Evolutionary conservation across 345 rosid genomes (phyloP), one percentile per base, ranked within the genome.

Genomic region (Camelina neglecta): DNA sequence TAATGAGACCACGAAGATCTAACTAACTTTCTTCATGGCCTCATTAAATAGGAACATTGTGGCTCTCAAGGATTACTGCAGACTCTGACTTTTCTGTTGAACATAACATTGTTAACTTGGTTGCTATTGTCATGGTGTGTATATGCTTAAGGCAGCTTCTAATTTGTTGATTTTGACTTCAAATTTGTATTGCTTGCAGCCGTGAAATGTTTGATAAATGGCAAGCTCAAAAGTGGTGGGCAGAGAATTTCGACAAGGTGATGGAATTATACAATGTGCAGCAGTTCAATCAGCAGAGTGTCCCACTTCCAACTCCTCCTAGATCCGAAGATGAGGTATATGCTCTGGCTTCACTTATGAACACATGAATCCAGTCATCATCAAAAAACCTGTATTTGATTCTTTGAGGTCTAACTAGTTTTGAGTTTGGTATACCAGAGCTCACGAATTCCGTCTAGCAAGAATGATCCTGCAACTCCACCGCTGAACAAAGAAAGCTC

Each of bases 211-310:
- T 95, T 70, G 85, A 92, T 83, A 95, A 95, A 81, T 86, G 87
- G 87, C 96, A 95, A 90, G 97, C 99, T 78, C 97, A 95, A 81
- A 89, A 86, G 60, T 95, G 99, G 99, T 95, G 99, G 99, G 84
- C 84, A 3, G 96, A 95, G 79, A 95, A 90, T 79, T 89, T 82
- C 15, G 97, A 95, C 38, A 95, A 89, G 81, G 90, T 95, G 72
- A 83, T 90, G 97, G 99, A 95, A 67, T 81, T 95, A 48, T 95
- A 95, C 81, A 95, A 95, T 78, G 99, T 95, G 67, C 97, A 84
- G 65, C 82, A 78, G 47, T 86, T 89, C 70, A 92, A 87, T 75
- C 91, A 73, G 38, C 87, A 92, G 76, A 78, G 87, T 1, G 90
- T 85, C 65, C 97, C 97, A 1, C 83, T 92, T 64, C 87, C 93